Evolutionary conservation across 257 asterid species (phyloP).

Genomic region (Solanum dulcamara): DNA sequence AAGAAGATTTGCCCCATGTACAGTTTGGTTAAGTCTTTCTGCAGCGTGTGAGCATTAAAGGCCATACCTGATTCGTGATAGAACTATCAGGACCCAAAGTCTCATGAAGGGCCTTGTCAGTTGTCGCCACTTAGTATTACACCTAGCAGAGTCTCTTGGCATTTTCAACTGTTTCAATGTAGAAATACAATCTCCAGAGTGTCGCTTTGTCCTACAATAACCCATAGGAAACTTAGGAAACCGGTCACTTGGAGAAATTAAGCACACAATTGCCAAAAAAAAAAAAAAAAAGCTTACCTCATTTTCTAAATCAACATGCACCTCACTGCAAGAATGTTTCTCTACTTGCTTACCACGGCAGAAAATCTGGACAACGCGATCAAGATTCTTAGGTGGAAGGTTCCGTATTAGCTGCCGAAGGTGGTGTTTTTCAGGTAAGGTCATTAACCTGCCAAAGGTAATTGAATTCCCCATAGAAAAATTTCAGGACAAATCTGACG

Average conservation of each 20-base stretch:
- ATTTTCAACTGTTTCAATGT: conserved; percentile 22
- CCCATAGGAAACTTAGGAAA: background rate
- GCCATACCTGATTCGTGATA: background rate
- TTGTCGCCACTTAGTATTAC: background rate
- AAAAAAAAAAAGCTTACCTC: conserved; percentile 35
- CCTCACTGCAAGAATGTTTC: conserved; percentile 13
- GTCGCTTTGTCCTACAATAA: conserved; percentile 45
- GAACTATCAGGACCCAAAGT: background rate
- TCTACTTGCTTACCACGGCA: conserved; percentile 12
- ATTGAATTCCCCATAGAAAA: background rate
- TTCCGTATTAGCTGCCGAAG: conserved; percentile 40
- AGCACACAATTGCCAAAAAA: background rate
- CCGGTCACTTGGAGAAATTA: background rate
- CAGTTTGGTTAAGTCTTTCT: background rate
- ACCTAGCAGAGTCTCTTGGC: conserved; percentile 7
- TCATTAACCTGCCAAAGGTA: conserved; percentile 47
- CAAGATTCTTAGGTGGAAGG: conserved; percentile 46
- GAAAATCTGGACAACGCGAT: conserved; percentile 48
- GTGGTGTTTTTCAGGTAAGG: conserved; percentile 37
- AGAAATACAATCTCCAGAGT: conserved; percentile 65
- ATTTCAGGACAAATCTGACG: background rate
- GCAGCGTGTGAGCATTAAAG: background rate
- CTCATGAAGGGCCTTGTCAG: background rate
- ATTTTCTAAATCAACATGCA: conserved; percentile 36
- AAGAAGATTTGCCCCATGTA: background rate